Evolutionary conservation across 2,329 filamentous ascomycete genomes (phyloP).

Genomic region (Mycosphaerelloides madeirae): DNA sequence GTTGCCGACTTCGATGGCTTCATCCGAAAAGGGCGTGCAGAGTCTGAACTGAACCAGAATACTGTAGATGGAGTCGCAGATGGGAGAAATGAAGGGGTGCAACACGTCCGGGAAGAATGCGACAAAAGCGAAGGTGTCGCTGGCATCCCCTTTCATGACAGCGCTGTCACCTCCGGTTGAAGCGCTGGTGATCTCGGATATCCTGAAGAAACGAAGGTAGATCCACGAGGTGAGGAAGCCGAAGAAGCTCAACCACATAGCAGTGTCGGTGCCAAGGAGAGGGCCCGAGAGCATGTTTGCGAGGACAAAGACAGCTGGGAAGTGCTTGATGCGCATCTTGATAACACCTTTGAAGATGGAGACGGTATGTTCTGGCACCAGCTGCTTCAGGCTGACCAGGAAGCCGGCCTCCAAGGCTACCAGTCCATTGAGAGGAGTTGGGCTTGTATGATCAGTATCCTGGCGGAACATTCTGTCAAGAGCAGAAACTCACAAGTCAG

Average conservation of each 20-base stretch:
- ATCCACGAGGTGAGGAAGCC: slow-evolving; percentile 88
- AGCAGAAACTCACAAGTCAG: slow-evolving; percentile 57
- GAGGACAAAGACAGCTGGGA: slow-evolving; percentile 69
- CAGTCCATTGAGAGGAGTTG: slow-evolving; percentile 80
- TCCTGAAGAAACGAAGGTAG: slow-evolving; percentile 95
- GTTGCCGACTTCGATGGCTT: slow-evolving; percentile 70
- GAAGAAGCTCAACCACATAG: slow-evolving; percentile 71
- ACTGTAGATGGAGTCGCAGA: slow-evolving; percentile 72
- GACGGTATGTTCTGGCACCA: slow-evolving; percentile 94
- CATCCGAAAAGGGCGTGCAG: slow-evolving; percentile 78
- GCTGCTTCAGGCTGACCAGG: slow-evolving; percentile 94
- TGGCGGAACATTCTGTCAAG: neutral
- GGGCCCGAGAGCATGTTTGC: slow-evolving; percentile 65
- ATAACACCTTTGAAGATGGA: slow-evolving; percentile 84
- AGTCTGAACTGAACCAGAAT: slow-evolving; percentile 69
- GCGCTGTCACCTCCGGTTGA: slow-evolving; percentile 45
- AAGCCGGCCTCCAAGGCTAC: slow-evolving; percentile 88
- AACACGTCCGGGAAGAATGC: slow-evolving; percentile 84
- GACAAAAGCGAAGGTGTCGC: slow-evolving; percentile 92
- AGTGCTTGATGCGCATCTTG: slow-evolving; percentile 80
- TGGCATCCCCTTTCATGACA: slow-evolving; percentile 78
- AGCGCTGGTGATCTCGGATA: slow-evolving; percentile 45
- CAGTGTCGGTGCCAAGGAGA: slow-evolving; percentile 65
- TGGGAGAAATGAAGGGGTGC: slow-evolving; percentile 68
- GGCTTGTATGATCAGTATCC: slow-evolving; percentile 37